Percentiles rank a stretch among this genome's conserved stretches.
Evolutionary conservation across 1,284 basidiomycete genomes (phyloP).

Genomic region (Athelia sp.): DNA sequence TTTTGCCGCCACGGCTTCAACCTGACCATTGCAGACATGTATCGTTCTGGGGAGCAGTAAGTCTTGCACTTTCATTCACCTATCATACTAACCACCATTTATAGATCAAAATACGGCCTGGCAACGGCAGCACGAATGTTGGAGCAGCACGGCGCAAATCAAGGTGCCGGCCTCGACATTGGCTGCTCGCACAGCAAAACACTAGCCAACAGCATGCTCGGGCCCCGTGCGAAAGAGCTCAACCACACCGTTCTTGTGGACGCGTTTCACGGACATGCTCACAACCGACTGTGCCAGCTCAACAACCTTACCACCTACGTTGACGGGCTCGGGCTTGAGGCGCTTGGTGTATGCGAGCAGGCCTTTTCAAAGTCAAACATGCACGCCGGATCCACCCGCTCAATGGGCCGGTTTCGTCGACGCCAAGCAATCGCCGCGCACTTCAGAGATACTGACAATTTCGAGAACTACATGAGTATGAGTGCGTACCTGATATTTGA

Average conservation of each 20-base stretch:
- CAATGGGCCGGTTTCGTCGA: slow-evolving; percentile 11
- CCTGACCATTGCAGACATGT: slow-evolving; percentile 15
- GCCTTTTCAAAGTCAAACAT: slow-evolving; percentile 13
- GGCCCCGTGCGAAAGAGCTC: background rate
- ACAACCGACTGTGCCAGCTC: slow-evolving; percentile 14
- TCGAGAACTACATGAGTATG: slow-evolving; percentile 12
- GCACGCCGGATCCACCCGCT: slow-evolving; percentile 4
- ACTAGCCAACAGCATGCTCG: slow-evolving; percentile 8
- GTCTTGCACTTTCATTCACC: too few relatives aligned
- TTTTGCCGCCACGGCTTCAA: slow-evolving; percentile 15
- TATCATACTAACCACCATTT: too few relatives aligned
- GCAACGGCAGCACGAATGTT: background rate
- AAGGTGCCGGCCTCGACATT: slow-evolving; percentile 2
- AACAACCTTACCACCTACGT: slow-evolving; percentile 8
- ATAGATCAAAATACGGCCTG: background rate
- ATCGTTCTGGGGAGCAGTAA: slow-evolving; percentile 16
- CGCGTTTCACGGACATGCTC: slow-evolving; percentile 15
- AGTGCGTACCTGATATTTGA: slow-evolving; percentile 4
- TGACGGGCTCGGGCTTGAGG: slow-evolving; percentile 10
- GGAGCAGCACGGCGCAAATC: background rate
- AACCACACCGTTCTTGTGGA: slow-evolving; percentile 8
- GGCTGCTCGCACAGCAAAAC: slow-evolving; percentile 13
- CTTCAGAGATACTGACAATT: slow-evolving; percentile 11
- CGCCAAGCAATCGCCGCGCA: slow-evolving; percentile 11
- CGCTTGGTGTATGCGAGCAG: slow-evolving; percentile 9